A percentile compares a stretch with the other conserved stretches of the same genome.
phyloP scores from a whole-genome alignment of 352 stramenopile genomes.

The Phytopythium litorale region DNA sequence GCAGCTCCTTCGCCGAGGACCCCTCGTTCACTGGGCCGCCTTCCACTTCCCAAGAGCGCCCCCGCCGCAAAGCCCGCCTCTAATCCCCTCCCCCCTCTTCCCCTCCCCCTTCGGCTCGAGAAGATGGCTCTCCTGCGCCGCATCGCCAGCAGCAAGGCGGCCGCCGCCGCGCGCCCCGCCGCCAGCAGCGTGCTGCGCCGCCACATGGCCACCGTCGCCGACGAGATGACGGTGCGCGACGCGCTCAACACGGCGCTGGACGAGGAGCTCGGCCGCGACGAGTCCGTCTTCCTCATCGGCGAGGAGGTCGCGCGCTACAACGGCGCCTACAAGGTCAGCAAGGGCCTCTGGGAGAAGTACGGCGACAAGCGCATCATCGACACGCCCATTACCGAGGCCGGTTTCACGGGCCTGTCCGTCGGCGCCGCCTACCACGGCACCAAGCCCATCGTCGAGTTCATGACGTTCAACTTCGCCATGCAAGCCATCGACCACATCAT shows the following conservation, averaged over 20 bases:
- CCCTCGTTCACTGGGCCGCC: neutral
- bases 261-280: constrained; percentile 98
- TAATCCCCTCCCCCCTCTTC: neutral
- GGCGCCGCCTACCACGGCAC: constrained; percentile 96
- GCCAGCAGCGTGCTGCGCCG: constrained; percentile 34
- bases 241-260: constrained; percentile 98
- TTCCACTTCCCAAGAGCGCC: constrained; percentile 4
- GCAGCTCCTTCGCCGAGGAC: neutral
- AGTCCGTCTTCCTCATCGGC: constrained; percentile 93
- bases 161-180: constrained; percentile 15
- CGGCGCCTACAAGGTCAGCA: constrained; percentile 99
- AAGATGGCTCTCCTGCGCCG: constrained; percentile 47
- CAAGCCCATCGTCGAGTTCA: constrained; percentile 99
- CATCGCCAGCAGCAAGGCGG: constrained; percentile 39
- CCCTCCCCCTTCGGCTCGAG: constrained; percentile 8
- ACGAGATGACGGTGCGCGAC: constrained; percentile 96
- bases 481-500: constrained; percentile 99
- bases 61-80: constrained; percentile 12
- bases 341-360: constrained; percentile 99
- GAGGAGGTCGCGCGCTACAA: constrained; percentile 99
- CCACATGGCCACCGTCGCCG: constrained; percentile 70
- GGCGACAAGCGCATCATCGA: constrained; percentile 99
- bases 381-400: constrained; percentile 99
- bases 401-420: constrained; percentile 93
- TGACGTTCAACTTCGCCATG: constrained; percentile 99